Conservation (phyloP, 177 flowering plant genomes). For the Vitis hybrid region DNA sequence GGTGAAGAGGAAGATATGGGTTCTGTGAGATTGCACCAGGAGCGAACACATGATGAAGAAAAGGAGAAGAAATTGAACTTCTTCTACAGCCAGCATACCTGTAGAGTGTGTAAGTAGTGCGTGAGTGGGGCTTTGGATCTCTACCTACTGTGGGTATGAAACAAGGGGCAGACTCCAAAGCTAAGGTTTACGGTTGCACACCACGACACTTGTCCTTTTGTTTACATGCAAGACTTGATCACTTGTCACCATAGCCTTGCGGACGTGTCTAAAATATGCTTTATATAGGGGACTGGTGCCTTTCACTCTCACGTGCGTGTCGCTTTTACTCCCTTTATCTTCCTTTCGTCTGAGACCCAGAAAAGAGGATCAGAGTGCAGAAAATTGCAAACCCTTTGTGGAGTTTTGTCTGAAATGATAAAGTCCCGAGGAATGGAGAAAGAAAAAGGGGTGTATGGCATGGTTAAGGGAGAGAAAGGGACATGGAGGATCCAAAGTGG, state of each 20-base stretch:
- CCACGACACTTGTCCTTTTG: conserved; percentile 24
- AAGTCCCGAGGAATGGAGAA: conserved; percentile 13
- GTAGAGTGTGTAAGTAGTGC: not conserved
- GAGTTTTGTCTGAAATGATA: conserved; percentile 9
- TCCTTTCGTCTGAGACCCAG: not conserved
- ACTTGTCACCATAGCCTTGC: conserved; percentile 8
- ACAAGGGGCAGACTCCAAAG: not conserved
- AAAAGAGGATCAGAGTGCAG: not conserved
- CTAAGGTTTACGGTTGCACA: not conserved
- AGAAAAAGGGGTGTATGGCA: not conserved
- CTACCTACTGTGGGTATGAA: not conserved
- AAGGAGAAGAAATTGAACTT: not conserved
- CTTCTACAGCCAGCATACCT: not conserved
- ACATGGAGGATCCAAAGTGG: not conserved
- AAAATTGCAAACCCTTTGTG: conserved; percentile 1
- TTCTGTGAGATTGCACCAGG: not conserved
- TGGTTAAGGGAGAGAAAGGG: not conserved
- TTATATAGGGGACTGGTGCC: not conserved
- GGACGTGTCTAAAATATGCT: too few relatives aligned
- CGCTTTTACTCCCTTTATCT: not conserved
- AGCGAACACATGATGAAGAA: not conserved
- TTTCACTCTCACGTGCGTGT: conserved; percentile 8
- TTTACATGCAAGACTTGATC: conserved; percentile 12
- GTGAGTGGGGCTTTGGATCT: not conserved
- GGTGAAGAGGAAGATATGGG: conserved; percentile 15